phyloP scores from a whole-genome alignment of 805 yeast species.

The Hermanozyma aechmeae region DNA sequence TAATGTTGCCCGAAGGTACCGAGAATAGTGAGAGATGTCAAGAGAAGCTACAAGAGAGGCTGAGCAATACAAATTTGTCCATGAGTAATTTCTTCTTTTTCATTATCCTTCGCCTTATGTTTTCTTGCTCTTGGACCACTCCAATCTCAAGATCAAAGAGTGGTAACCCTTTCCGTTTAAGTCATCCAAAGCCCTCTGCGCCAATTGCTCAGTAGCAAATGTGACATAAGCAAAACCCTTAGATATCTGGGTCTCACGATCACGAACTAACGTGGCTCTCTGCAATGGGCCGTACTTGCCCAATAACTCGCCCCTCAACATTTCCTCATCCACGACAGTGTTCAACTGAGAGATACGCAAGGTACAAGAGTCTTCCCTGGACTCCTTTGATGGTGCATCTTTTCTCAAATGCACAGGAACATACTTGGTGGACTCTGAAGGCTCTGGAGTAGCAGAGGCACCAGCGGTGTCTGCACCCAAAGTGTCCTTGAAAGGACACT shows the following conservation, averaged over 20 bases:
- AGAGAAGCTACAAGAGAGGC: no score
- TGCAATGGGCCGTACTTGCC: constrained; percentile 56
- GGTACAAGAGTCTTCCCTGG: constrained; percentile 79
- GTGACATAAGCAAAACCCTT: constrained; percentile 95
- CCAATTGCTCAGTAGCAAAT: constrained; percentile 56
- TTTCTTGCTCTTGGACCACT: constrained; percentile 40
- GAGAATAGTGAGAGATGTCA: no score
- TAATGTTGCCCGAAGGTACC: no score
- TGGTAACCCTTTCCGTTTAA: constrained; percentile 90
- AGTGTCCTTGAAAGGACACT: constrained; percentile 93
- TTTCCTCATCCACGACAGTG: constrained; percentile 73
- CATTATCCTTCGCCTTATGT: no score
- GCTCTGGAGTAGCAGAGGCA: constrained; percentile 19
- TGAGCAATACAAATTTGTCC: no score
- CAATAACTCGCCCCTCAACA: constrained; percentile 63
- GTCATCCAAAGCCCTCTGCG: constrained; percentile 65
- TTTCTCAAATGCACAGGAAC: constrained; percentile 38
- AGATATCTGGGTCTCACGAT: constrained; percentile 88
- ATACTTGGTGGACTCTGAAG: constrained; percentile 21
- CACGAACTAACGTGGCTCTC: constrained; percentile 78
- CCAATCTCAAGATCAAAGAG: constrained; percentile 59
- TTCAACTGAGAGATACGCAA: constrained; percentile 88
- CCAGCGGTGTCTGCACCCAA: constrained; percentile 49
- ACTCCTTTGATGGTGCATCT: constrained; percentile 35
- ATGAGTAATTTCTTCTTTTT: no score